Conservation (phyloP, 768 basidiomycete species). For the Lactifluus subvellereus region DNA sequence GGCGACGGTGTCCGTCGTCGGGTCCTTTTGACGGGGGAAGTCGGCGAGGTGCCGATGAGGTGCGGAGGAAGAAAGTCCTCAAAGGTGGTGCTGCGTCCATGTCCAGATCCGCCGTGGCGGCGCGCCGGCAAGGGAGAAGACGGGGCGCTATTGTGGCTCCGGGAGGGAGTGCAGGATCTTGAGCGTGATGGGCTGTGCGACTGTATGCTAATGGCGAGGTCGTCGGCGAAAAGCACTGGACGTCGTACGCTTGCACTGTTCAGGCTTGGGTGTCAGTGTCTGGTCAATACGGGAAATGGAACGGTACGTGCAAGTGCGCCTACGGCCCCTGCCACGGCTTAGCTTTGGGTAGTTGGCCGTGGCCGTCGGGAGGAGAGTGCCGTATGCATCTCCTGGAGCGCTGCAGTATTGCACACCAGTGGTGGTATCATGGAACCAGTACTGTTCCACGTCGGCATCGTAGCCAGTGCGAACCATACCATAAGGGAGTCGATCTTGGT, state of each 20-base stretch:
- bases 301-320: conserved; percentile 1
- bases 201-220: neutral
- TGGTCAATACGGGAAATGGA: neutral
- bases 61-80: conserved; percentile 14
- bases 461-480: conserved; percentile 20
- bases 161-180: neutral
- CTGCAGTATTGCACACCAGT: conserved; percentile 1
- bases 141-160: neutral
- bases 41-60: conserved; percentile 4
- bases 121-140: neutral
- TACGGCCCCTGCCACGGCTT: conserved; percentile 10
- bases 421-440: conserved; percentile 14
- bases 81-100: conserved; percentile 7
- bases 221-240: conserved; percentile 15
- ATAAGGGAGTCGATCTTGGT: conserved; percentile 10
- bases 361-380: conserved; percentile 12
- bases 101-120: neutral
- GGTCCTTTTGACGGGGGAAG: neutral
- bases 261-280: neutral
- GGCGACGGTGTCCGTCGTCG: neutral
- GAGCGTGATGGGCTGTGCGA: neutral
- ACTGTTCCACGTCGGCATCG: conserved; percentile 18
- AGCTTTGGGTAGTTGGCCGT: conserved; percentile 1
- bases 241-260: conserved; percentile 20
- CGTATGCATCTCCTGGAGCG: conserved; percentile 17